Evolutionary conservation across 768 basidiomycete species (phyloP), one percentile per base, ranked within the genome.

Genomic region (Tricholoma furcatifolium): DNA sequence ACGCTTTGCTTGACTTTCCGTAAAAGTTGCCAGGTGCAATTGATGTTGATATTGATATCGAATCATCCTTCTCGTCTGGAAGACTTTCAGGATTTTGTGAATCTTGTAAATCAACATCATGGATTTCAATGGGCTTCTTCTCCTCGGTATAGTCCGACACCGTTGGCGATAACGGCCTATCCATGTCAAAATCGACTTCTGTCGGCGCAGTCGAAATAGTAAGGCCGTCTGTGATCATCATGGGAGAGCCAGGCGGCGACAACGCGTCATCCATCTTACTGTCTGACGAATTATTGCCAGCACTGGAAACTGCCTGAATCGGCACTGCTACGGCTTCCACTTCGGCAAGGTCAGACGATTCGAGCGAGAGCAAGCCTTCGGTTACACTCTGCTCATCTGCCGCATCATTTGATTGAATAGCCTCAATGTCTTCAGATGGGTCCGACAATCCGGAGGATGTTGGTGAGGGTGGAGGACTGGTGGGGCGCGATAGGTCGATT

Each of bases 371-470:
- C 12, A 71, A 64, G 52, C 65, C 50, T 12, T 47, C 41, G n/a
- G 23, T 47, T 18, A 59, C 35, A 12, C 23, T 48, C 35, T 55
- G 53, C 58, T 74, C 70, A 18, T 71, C 67, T 54, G 69, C 70
- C 35, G 46, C 63, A 55, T 72, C 72, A 54, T 67, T 69, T 12
- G 59, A 48, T n/a, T 7, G 44, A 27, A 50, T 58, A 21, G 55
- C 23, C 2, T 55, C 40, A 12, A 10, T 24, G 31, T 47, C 44
- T 6, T 48, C 40, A 6, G 20, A 18, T 18, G 35, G 21, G 24
- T 11, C 8, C 40, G 43, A 35, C 15, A 41, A 43, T 20, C 14
- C 9, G 4, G 21, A 40, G 23, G 51, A 30, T 48, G 31, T 20
- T 10, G 9, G 38, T 1, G 56, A 35, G 10, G 59, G 49, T 2